Percentiles rank a stretch among this genome's conserved stretches.
phyloP scores from a whole-genome alignment of 164 flowering plant genomes.

The Chimonanthus salicifolius region DNA sequence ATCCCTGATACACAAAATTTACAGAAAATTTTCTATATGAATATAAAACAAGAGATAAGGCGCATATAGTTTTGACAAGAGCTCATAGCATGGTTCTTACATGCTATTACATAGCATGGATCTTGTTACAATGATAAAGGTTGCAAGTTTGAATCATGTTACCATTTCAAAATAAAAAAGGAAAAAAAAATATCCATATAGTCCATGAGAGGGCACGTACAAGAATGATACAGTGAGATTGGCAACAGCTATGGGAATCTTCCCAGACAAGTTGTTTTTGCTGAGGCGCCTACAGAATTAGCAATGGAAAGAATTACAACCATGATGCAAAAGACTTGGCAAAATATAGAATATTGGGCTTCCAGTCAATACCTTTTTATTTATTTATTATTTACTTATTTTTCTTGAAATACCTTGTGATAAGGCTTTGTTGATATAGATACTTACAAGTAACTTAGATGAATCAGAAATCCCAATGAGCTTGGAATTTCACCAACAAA shows the following conservation, averaged over 20 bases:
- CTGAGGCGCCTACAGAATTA: constrained; percentile 68
- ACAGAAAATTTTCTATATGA: background rate
- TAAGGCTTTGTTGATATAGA: background rate
- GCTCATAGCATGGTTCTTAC: no score
- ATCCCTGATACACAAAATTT: constrained; percentile 48
- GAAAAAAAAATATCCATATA: constrained; percentile 1
- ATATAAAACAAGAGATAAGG: background rate
- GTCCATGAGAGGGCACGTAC: constrained; percentile 44
- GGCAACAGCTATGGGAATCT: constrained; percentile 66
- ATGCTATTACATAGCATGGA: no score
- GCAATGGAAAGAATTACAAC: constrained; percentile 11
- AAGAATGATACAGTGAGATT: constrained; percentile 78
- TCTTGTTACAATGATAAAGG: no score
- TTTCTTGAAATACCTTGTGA: background rate
- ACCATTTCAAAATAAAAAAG: background rate
- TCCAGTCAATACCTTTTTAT: background rate
- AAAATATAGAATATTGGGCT: background rate
- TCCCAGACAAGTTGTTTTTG: constrained; percentile 69
- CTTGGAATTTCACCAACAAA: constrained; percentile 76
- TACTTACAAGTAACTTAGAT: constrained; percentile 81
- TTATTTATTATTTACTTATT: no score
- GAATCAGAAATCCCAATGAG: constrained; percentile 66
- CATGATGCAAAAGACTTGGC: background rate
- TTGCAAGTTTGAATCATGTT: no score
- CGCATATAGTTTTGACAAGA: background rate